Percentiles rank a stretch among this genome's conserved stretches.
Conservation (phyloP, 179 eudicot genomes). For the Camellia oleifera region DNA sequence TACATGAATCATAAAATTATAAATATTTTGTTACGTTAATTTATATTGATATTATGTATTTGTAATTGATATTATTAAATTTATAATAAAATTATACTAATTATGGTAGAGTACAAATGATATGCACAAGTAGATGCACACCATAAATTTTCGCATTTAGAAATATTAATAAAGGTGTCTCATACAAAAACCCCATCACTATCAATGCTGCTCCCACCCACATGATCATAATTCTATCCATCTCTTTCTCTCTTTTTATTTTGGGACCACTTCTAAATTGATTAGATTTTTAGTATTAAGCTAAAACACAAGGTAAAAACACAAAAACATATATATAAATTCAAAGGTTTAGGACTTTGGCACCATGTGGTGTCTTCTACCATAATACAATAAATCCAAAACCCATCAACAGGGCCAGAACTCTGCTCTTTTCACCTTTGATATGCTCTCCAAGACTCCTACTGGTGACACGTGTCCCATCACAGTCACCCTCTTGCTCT, state of each 20-base stretch:
- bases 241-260: background rate
- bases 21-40: too few species aligned
- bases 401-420: slow-evolving; percentile 34
- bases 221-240: slow-evolving; percentile 9
- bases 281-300: background rate
- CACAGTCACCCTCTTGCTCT: slow-evolving; percentile 65
- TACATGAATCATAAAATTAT: too few species aligned
- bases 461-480: slow-evolving; percentile 70
- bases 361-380: slow-evolving; percentile 15
- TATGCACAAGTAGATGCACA: too few species aligned
- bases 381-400: slow-evolving; percentile 3
- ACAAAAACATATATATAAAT: background rate
- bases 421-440: slow-evolving; percentile 74
- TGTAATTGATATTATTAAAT: too few species aligned
- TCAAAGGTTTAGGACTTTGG: background rate
- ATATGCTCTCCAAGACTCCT: slow-evolving; percentile 67
- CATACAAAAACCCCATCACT: background rate
- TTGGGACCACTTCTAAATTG: background rate
- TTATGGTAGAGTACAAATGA: too few species aligned
- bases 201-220: slow-evolving; percentile 9
- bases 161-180: background rate
- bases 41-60: too few species aligned
- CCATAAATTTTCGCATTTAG: too few species aligned
- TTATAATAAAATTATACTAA: too few species aligned
- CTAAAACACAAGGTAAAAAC: background rate